phyloP scores from a whole-genome alignment of 2,329 filamentous ascomycete genomes.

The Amauroascus niger region DNA sequence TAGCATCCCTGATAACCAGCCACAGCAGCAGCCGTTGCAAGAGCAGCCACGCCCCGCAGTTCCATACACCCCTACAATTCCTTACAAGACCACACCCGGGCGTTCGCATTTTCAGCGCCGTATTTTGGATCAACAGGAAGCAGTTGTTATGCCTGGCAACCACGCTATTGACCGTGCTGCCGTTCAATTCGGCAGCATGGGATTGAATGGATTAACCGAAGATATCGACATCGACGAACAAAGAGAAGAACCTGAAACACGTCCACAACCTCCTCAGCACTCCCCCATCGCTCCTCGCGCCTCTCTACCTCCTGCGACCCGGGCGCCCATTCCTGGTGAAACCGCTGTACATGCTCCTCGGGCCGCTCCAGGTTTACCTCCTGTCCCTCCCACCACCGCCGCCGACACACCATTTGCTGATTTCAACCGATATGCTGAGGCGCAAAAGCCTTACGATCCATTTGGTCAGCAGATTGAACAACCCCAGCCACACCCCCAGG shows the following conservation, averaged over 20 bases:
- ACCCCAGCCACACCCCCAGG: constrained; percentile 41
- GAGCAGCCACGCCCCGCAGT: constrained; percentile 57
- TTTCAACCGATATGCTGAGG: constrained; percentile 46
- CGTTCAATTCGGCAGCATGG: constrained; percentile 95
- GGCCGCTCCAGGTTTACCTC: constrained; percentile 53
- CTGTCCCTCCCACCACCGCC: constrained; percentile 47
- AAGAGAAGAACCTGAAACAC: constrained; percentile 88
- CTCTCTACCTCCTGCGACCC: constrained; percentile 63
- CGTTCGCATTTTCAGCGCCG: constrained; percentile 77
- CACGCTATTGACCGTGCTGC: constrained; percentile 86
- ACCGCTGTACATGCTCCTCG: constrained; percentile 45
- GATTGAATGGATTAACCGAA: constrained; percentile 62
- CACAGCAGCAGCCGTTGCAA: constrained; percentile 69
- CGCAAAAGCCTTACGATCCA: constrained; percentile 77
- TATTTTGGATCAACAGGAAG: constrained; percentile 88
- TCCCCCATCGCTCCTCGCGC: constrained; percentile 81
- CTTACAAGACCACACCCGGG: constrained; percentile 56
- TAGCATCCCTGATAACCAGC: constrained; percentile 31
- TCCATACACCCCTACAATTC: constrained; percentile 52
- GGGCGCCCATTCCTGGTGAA: constrained; percentile 29
- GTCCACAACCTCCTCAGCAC: constrained; percentile 83
- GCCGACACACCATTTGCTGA: constrained; percentile 41
- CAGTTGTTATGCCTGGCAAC: constrained; percentile 96
- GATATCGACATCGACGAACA: constrained; percentile 83
- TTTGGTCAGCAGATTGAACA: constrained; percentile 62